Percentiles rank a stretch among this genome's conserved stretches.
Conservation (phyloP, 2,329 filamentous ascomycete species). For the Phialemoniopsis sp. region DNA sequence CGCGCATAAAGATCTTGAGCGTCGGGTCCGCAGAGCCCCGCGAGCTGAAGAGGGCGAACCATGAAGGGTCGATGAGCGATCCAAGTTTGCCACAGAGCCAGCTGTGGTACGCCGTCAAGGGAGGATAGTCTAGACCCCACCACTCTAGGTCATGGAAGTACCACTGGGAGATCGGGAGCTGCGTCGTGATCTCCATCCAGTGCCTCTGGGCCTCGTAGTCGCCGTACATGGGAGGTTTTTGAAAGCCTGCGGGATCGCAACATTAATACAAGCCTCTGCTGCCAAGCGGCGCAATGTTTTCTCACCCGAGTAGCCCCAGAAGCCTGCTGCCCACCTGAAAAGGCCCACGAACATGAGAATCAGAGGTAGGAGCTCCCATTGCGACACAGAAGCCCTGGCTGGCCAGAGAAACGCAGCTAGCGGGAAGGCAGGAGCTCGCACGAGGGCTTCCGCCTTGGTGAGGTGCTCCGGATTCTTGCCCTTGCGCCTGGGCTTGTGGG, state of each 20-base stretch:
- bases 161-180: conserved; percentile 90
- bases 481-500: conserved; percentile 58
- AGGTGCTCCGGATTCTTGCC: conserved; percentile 39
- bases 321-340: conserved; percentile 85
- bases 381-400: conserved; percentile 74
- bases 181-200: conserved; percentile 96
- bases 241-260: conserved; percentile 52
- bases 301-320: conserved; percentile 93
- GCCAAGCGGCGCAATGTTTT: not conserved
- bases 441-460: conserved; percentile 36
- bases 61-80: conserved; percentile 69
- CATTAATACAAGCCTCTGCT: not conserved
- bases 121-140: conserved; percentile 98
- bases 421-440: conserved; percentile 72
- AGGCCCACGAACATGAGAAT: conserved; percentile 87
- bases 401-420: conserved; percentile 94
- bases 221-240: conserved; percentile 84
- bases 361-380: conserved; percentile 88
- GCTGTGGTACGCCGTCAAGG: conserved; percentile 96
- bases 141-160: conserved; percentile 96
- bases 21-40: conserved; percentile 74
- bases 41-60: conserved; percentile 84
- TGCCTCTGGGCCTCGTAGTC: conserved; percentile 98
- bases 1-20: conserved; percentile 94
- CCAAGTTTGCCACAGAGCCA: conserved; percentile 92